Percentiles rank a stretch among this genome's conserved stretches.
These are phyloP conservation scores for Lactarius deliciosus DNA, from an alignment of 768 basidiomycete species.

Conservation along the genomic window DNA sequence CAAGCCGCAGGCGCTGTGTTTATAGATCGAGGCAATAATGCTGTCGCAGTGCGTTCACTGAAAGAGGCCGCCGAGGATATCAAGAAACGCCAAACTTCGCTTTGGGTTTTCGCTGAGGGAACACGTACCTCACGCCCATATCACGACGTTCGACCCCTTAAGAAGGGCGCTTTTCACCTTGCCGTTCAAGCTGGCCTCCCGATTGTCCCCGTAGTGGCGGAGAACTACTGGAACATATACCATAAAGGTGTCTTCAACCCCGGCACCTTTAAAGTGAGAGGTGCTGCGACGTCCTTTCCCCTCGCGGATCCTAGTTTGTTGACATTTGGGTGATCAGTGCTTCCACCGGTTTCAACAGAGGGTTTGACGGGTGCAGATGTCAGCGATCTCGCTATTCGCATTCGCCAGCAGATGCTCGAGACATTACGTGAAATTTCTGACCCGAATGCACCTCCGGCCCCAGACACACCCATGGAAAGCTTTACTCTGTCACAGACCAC, in stretches of 20 bases:
- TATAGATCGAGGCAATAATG: slow-evolving; percentile 80
- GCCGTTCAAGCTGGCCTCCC: slow-evolving; percentile 90
- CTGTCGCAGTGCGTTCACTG: slow-evolving; percentile 72
- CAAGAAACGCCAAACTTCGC: slow-evolving; percentile 64
- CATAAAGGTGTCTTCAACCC: slow-evolving; percentile 70
- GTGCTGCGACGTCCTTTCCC: slow-evolving; percentile 44
- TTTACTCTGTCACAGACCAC: background rate
- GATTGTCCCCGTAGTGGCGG: slow-evolving; percentile 86
- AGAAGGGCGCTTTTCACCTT: slow-evolving; percentile 98
- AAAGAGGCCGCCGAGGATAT: slow-evolving; percentile 75
- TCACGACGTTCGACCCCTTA: slow-evolving; percentile 79
- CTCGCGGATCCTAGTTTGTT: background rate
- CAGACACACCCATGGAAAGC: slow-evolving; percentile 1
- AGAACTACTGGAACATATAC: slow-evolving; percentile 92
- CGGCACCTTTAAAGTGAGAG: slow-evolving; percentile 79
- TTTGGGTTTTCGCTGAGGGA: slow-evolving; percentile 98
- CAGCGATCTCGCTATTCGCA: slow-evolving; percentile 57
- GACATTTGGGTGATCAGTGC: slow-evolving; percentile 51
- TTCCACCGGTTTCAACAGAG: slow-evolving; percentile 82
- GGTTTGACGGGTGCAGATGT: slow-evolving; percentile 74
- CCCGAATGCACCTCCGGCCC: slow-evolving; percentile 40
- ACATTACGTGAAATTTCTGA: slow-evolving; percentile 76
- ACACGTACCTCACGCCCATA: slow-evolving; percentile 73
- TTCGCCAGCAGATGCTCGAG: slow-evolving; percentile 77
- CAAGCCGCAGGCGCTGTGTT: slow-evolving; percentile 86